phyloP scores from a whole-genome alignment of 495 filamentous ascomycete genomes.

The Venustampulla echinocandica region DNA sequence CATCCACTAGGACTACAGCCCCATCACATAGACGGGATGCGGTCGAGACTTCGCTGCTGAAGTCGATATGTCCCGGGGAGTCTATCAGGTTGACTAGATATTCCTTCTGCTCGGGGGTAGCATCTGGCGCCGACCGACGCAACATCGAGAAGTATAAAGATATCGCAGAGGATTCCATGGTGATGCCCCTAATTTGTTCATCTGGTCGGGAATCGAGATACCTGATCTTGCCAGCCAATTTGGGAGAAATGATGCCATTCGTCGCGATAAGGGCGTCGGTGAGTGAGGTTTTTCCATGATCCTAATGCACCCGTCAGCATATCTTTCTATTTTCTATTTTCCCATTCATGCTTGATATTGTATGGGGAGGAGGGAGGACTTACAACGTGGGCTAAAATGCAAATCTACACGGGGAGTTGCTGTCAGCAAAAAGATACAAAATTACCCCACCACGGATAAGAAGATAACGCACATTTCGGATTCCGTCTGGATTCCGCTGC shows the following conservation, averaged over 20 bases:
- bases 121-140: slow-evolving; percentile 55
- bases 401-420: slow-evolving; percentile 63
- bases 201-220: slow-evolving; percentile 96
- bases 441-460: slow-evolving; percentile 26
- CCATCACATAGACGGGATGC: slow-evolving; percentile 93
- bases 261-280: slow-evolving; percentile 95
- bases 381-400: slow-evolving; percentile 94
- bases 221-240: slow-evolving; percentile 93
- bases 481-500: slow-evolving; percentile 73
- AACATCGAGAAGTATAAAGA: slow-evolving; percentile 93
- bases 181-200: slow-evolving; percentile 94
- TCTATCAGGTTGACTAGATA: slow-evolving; percentile 98
- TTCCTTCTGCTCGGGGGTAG: slow-evolving; percentile 63
- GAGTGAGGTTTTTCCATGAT: slow-evolving; percentile 97
- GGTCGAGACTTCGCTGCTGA: slow-evolving; percentile 95
- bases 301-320: slow-evolving; percentile 35
- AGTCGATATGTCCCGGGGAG: slow-evolving; percentile 96
- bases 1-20: slow-evolving; percentile 91
- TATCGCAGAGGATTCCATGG: slow-evolving; percentile 98
- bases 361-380: slow-evolving; percentile 26
- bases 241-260: slow-evolving; percentile 98
- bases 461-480: slow-evolving; percentile 77
- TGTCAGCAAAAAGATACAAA: slow-evolving; percentile 22
- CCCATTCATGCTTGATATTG: background rate
- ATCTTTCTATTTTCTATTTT: background rate